Base-by-base conservation (phyloP, 1,284 basidiomycete genomes). In the Leccinum insigne region DNA sequence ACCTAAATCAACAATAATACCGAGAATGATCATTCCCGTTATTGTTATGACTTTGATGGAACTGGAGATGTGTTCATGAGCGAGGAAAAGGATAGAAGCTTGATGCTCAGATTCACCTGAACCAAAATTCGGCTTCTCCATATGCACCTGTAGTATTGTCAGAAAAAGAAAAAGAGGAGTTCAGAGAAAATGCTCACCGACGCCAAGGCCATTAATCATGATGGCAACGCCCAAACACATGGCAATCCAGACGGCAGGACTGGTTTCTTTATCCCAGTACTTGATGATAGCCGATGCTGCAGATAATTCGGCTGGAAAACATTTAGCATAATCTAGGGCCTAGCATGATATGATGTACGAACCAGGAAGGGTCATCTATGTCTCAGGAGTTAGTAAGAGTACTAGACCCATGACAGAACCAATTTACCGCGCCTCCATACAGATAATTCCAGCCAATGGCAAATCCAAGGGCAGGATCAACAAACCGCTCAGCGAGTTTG, bases 361-460 rank as follows among this genome's bases (percentile, higher is more conserved):
- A 73, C 74, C 72, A 13, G 72, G 72, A 49, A 74, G 58, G 35
- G 70, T 72, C 40, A 75, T 7, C 74, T 72, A 49, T 16, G 32
- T 18, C 3, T 16, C 26, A 52, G 5, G 10, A n/a, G 5, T 14
- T 21, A 56, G 60, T 42, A 29, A 65, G 3, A 3, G 8, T 52
- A 2, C 14, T 16, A 14, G 35, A 54, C 0, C 8, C 5, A 26
- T 42, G 52, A 11, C 5, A 14, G 86, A 79, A 69, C 83, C 68
- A 42, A 69, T 83, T 56, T 66, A 83, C 79, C 11, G 75, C 74
- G 80, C 85, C 86, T 74, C 83, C 86, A 72, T 86, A 87, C 80
- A 82, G 84, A 72, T 87, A 86, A 71, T 88, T 87, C 85, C 86
- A 90, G 11, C 87, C 86, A 83, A 87, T 80, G 44, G 86, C 82